These are phyloP conservation scores for Xylariales sp. DNA, from an alignment of 2,329 filamentous ascomycete genomes.

Conservation along the genomic window DNA sequence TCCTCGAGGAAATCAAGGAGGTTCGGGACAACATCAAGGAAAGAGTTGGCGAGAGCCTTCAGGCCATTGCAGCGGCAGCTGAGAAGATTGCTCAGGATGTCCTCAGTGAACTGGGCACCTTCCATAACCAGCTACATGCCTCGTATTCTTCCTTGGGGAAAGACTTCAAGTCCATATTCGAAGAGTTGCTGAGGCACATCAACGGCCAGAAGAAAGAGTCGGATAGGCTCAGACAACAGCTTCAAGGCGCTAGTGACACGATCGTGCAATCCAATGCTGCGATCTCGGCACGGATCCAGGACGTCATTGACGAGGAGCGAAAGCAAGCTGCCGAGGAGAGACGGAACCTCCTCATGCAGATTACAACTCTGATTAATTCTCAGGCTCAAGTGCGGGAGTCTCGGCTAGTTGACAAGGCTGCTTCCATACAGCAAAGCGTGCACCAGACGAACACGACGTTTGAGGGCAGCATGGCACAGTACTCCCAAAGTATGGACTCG, in stretches of 20 bases:
- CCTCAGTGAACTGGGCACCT: slow-evolving; percentile 75
- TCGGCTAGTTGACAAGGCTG: slow-evolving; percentile 61
- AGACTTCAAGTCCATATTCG: slow-evolving; percentile 83
- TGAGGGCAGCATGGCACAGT: slow-evolving; percentile 59
- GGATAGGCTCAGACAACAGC: slow-evolving; percentile 64
- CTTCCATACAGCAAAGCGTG: slow-evolving; percentile 60
- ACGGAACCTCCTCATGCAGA: slow-evolving; percentile 68
- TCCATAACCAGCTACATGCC: slow-evolving; percentile 76
- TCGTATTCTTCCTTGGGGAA: slow-evolving; percentile 81
- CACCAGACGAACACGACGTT: slow-evolving; percentile 59
- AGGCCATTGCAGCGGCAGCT: slow-evolving; percentile 76
- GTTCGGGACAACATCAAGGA: slow-evolving; percentile 83
- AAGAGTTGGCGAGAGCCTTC: slow-evolving; percentile 78
- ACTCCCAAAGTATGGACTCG: slow-evolving; percentile 65
- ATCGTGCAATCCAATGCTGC: slow-evolving; percentile 64
- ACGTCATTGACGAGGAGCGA: slow-evolving; percentile 72
- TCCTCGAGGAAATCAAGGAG: slow-evolving; percentile 87
- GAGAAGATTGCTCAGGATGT: slow-evolving; percentile 88
- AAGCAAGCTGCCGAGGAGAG: slow-evolving; percentile 68
- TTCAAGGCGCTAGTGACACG: slow-evolving; percentile 64
- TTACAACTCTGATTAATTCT: slow-evolving; percentile 69
- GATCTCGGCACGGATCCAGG: slow-evolving; percentile 62
- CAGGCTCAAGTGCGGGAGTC: slow-evolving; percentile 70
- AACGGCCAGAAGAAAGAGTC: slow-evolving; percentile 73
- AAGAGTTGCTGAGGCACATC: slow-evolving; percentile 71